Percentiles rank a stretch among this genome's conserved stretches.
phyloP scores from a whole-genome alignment of 208 protist species.

The Trypanosoma cruzi region DNA sequence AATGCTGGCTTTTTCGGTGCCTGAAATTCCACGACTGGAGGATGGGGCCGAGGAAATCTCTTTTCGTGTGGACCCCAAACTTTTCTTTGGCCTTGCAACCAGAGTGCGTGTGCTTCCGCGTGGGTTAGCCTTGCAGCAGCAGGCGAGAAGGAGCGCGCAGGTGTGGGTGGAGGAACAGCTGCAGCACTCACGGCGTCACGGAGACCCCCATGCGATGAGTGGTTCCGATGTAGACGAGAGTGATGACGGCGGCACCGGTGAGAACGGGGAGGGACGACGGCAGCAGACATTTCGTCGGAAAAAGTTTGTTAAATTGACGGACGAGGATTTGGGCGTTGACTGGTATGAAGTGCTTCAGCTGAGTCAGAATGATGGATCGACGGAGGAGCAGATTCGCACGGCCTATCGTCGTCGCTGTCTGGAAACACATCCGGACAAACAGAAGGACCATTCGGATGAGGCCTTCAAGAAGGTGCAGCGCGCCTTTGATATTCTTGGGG shows the following conservation, averaged over 20 bases:
- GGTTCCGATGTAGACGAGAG: conserved; percentile 28
- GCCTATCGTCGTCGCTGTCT: conserved; percentile 94
- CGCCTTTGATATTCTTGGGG: conserved; percentile 95
- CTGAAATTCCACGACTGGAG: conserved; percentile 41
- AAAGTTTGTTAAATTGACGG: conserved; percentile 76
- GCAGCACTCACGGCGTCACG: conserved; percentile 42
- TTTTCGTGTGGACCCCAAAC: conserved; percentile 11
- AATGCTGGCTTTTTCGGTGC: conserved; percentile 26
- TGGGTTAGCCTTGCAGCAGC: conserved; percentile 54
- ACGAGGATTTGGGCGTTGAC: conserved; percentile 78
- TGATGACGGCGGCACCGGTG: no score
- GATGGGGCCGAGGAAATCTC: conserved; percentile 23
- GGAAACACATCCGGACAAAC: conserved; percentile 97
- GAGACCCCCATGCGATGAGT: conserved; percentile 41
- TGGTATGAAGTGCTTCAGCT: conserved; percentile 90
- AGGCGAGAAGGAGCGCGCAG: conserved; percentile 35
- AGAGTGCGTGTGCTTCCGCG: conserved; percentile 14
- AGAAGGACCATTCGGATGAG: conserved; percentile 80
- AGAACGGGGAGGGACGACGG: conserved; percentile 22
- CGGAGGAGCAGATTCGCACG: conserved; percentile 69
- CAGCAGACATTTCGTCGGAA: conserved; percentile 57
- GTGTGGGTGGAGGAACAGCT: conserved; percentile 44
- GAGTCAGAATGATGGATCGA: conserved; percentile 55
- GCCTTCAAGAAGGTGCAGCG: conserved; percentile 94
- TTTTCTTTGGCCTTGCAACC: conserved; percentile 8